Evolutionary conservation across 2,329 filamentous ascomycete genomes (phyloP).

Genomic region (Parastagonospora nodorum): DNA sequence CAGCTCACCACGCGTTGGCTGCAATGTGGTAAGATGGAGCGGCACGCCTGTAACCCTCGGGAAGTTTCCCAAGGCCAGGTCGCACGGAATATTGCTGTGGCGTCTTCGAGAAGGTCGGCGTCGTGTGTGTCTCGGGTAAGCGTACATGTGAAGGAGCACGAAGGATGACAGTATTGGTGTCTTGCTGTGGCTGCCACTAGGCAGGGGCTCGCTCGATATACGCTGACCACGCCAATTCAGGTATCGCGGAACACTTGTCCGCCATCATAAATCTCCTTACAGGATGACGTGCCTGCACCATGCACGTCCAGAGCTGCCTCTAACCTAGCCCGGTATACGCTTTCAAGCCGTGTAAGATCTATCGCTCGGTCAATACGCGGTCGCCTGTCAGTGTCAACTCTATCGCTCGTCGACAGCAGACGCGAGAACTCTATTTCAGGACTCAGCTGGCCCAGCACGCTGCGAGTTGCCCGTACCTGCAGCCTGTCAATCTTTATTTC

Average conservation of each 20-base stretch:
- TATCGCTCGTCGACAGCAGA: conserved; percentile 21
- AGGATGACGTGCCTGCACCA: conserved; percentile 36
- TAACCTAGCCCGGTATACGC: conserved; percentile 10
- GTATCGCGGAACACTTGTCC: conserved; percentile 23
- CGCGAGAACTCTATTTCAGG: conserved; percentile 17
- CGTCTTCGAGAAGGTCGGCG: conserved; percentile 35
- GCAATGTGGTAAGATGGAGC: not conserved
- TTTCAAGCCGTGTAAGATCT: conserved; percentile 2
- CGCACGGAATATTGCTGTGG: conserved; percentile 27
- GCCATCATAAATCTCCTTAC: conserved; percentile 33
- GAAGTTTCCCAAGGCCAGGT: conserved; percentile 4
- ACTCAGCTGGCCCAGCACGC: not conserved
- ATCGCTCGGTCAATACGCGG: conserved; percentile 20
- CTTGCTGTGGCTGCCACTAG: conserved; percentile 28
- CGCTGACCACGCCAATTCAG: conserved; percentile 16
- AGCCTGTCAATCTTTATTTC: conserved; percentile 19
- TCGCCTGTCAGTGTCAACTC: conserved; percentile 31
- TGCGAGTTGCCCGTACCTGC: conserved; percentile 12
- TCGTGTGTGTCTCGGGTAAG: conserved; percentile 11
- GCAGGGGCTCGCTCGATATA: conserved; percentile 12
- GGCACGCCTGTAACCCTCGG: conserved; percentile 2
- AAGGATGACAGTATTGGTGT: conserved; percentile 19
- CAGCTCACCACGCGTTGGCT: conserved; percentile 7
- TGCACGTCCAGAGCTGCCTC: conserved; percentile 16
- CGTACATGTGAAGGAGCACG: conserved; percentile 15